Evolutionary conservation across 768 basidiomycete species (phyloP).

Genomic region (Mycena indigotica): DNA sequence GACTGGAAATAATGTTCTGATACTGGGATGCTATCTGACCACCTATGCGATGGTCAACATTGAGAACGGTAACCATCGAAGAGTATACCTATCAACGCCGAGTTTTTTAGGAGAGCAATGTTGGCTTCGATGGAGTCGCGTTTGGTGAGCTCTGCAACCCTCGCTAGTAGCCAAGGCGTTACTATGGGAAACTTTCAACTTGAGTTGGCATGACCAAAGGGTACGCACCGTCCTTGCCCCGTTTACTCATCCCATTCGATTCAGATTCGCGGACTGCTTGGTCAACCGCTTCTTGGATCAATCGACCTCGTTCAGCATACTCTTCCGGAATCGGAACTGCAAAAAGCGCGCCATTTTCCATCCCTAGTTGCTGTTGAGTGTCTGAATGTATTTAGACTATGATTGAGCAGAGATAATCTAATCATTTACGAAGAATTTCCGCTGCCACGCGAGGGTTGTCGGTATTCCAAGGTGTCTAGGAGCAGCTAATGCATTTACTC

Average conservation of each 20-base stretch:
- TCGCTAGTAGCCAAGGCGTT: constrained; percentile 90
- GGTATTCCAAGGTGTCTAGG: constrained; percentile 79
- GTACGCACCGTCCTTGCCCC: constrained; percentile 66
- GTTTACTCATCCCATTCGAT: constrained; percentile 71
- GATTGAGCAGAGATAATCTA: not conserved
- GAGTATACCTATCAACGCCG: constrained; percentile 74
- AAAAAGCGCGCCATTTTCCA: constrained; percentile 78
- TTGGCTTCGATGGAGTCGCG: constrained; percentile 78
- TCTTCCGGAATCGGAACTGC: constrained; percentile 87
- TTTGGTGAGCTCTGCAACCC: constrained; percentile 78
- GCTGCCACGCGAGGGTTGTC: constrained; percentile 69
- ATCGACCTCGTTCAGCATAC: constrained; percentile 65
- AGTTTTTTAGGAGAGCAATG: constrained; percentile 87
- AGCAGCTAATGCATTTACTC: not conserved
- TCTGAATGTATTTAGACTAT: constrained; percentile 44
- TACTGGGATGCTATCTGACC: constrained; percentile 81
- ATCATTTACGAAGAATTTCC: constrained; percentile 63
- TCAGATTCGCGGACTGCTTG: constrained; percentile 85
- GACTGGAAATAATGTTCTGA: constrained; percentile 47
- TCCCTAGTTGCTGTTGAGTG: constrained; percentile 66
- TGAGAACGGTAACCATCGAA: constrained; percentile 4
- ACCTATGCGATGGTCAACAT: constrained; percentile 42
- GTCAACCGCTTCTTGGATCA: constrained; percentile 77
- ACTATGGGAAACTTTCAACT: constrained; percentile 32
- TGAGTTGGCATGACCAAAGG: not conserved